Evolutionary conservation across 306 rosid genomes (phyloP).

Genomic region (Hylodesmum podocarpum): DNA sequence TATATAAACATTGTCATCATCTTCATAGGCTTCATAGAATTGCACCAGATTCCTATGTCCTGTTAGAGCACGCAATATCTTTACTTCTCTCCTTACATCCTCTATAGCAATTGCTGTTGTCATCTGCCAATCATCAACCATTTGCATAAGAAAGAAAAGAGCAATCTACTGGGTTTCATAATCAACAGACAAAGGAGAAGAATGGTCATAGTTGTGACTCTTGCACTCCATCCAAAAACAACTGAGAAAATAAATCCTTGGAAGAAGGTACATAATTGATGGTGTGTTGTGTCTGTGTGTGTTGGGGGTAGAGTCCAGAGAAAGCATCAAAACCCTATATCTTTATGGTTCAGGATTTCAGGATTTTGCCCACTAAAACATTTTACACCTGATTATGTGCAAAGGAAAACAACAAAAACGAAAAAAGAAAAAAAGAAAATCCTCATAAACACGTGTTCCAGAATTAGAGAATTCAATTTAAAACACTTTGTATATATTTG

Average conservation of each 20-base stretch:
- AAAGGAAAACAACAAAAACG: neutral
- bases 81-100: constrained; percentile 78
- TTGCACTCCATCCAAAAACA: neutral
- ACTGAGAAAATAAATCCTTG: neutral
- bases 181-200: neutral
- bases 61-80: constrained; percentile 60
- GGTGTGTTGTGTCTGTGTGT: too few relatives aligned
- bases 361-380: neutral
- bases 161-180: neutral
- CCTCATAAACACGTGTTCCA: neutral
- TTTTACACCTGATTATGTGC: neutral
- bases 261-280: neutral
- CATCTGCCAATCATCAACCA: constrained; percentile 53
- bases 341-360: neutral
- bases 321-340: neutral
- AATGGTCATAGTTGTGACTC: neutral
- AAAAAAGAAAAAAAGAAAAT: too few relatives aligned
- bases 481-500: too few relatives aligned
- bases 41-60: constrained; percentile 76
- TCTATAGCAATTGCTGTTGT: constrained; percentile 69
- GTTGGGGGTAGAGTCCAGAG: neutral
- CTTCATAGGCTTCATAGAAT: constrained; percentile 73
- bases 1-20: constrained; percentile 59
- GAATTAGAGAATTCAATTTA: neutral
- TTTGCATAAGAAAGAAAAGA: constrained; percentile 27